These are phyloP conservation scores for Cinchona pubescens DNA, from an alignment of 257 asterid genomes.

Conservation along the genomic window DNA sequence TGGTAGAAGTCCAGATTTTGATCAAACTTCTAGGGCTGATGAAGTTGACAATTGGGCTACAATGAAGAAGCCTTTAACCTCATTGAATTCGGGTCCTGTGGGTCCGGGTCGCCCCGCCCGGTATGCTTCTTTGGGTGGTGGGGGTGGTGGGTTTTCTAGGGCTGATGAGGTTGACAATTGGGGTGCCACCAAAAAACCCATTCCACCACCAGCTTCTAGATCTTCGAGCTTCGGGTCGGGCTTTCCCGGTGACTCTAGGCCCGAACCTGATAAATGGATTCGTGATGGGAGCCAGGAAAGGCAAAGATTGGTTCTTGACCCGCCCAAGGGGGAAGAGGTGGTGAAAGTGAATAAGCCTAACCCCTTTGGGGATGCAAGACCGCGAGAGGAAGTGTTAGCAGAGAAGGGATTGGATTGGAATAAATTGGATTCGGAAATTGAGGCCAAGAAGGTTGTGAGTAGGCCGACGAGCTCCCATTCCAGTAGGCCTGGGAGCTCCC, in stretches of 20 bases:
- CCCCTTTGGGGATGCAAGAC: constrained; percentile 97
- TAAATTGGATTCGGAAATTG: constrained; percentile 69
- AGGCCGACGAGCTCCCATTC: constrained; percentile 88
- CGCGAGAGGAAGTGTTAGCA: constrained; percentile 91
- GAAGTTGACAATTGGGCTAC: constrained; percentile 85
- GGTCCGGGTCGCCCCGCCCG: constrained; percentile 34
- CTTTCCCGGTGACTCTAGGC: constrained; percentile 34
- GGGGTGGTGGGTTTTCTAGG: constrained; percentile 56
- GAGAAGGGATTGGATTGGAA: constrained; percentile 98
- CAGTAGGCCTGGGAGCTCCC: constrained; percentile 78
- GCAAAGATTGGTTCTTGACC: constrained; percentile 35
- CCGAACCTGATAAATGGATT: constrained; percentile 74
- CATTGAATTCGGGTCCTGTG: constrained; percentile 25
- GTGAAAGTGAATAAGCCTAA: constrained; percentile 62
- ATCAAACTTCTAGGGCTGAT: constrained; percentile 79
- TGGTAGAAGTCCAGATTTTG: constrained; percentile 50
- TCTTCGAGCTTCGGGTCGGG: constrained; percentile 50
- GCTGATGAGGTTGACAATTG: constrained; percentile 91
- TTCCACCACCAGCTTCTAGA: constrained; percentile 41
- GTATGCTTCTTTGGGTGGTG: constrained; percentile 66
- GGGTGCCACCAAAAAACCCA: constrained; percentile 58
- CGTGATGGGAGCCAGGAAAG: constrained; percentile 41
- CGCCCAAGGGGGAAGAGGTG: constrained; percentile 27
- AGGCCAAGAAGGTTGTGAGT: constrained; percentile 57
- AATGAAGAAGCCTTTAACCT: constrained; percentile 56